These are phyloP conservation scores for Ophiostoma sp. DNA, from an alignment of 2,329 filamentous ascomycete species.

Conservation along the genomic window DNA sequence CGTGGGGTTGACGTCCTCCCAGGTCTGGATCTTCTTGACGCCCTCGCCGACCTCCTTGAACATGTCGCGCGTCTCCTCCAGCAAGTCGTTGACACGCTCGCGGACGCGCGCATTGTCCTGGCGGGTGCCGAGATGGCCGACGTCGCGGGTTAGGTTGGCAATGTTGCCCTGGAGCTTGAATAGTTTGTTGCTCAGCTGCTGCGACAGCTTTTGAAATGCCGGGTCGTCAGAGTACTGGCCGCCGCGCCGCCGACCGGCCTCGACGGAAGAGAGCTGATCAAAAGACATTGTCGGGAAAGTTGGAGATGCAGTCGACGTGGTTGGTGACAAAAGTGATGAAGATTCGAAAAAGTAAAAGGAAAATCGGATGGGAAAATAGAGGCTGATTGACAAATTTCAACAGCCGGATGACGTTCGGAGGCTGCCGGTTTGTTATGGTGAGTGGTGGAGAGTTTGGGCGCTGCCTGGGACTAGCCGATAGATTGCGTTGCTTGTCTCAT, in stretches of 20 bases:
- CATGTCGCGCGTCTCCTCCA: slow-evolving; percentile 77
- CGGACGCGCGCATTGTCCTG: slow-evolving; percentile 86
- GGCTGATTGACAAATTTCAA: neutral
- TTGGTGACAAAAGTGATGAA: neutral
- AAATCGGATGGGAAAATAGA: neutral
- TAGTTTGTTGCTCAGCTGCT: slow-evolving; percentile 78
- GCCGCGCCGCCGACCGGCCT: slow-evolving; percentile 57
- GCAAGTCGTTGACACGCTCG: slow-evolving; percentile 79
- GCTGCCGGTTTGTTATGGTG: slow-evolving; percentile 3
- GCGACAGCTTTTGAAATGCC: slow-evolving; percentile 78
- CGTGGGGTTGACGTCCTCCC: slow-evolving; percentile 78
- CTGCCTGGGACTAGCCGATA: slow-evolving; percentile 12
- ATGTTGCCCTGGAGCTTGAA: slow-evolving; percentile 88
- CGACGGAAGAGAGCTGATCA: slow-evolving; percentile 76
- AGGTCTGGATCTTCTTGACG: slow-evolving; percentile 84
- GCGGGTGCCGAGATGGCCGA: slow-evolving; percentile 79
- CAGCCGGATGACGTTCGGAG: slow-evolving; percentile 4
- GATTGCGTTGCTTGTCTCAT: slow-evolving; percentile 3
- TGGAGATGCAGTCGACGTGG: neutral
- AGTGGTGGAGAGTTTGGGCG: neutral
- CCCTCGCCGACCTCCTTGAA: slow-evolving; percentile 93
- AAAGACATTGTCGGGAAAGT: slow-evolving; percentile 66
- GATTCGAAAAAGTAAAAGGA: neutral
- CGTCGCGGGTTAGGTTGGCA: slow-evolving; percentile 74
- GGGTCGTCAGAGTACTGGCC: slow-evolving; percentile 83